phyloP scores from a whole-genome alignment of 768 basidiomycete genomes.

The Agaricus blazei region DNA sequence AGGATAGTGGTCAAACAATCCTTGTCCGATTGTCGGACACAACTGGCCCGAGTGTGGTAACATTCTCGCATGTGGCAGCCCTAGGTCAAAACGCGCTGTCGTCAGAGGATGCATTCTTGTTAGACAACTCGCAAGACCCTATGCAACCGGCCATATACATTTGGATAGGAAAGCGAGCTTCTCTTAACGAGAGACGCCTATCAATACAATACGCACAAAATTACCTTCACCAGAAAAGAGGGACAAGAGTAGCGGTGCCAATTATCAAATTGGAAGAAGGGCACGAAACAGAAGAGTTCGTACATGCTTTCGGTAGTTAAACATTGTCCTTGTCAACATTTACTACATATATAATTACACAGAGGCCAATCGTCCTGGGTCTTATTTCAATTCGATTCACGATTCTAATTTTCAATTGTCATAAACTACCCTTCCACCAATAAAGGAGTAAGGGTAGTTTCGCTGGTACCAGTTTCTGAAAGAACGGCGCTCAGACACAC shows the following conservation, averaged over 20 bases:
- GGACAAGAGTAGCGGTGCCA: constrained; percentile 27
- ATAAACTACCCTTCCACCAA: constrained; percentile 62
- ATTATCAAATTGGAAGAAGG: constrained; percentile 54
- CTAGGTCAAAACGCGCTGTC: constrained; percentile 30
- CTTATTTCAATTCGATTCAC: background rate
- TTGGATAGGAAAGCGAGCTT: constrained; percentile 52
- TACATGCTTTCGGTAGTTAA: constrained; percentile 20
- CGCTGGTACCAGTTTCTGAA: constrained; percentile 91
- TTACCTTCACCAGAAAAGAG: constrained; percentile 39
- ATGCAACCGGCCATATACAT: constrained; percentile 43
- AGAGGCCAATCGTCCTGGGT: background rate
- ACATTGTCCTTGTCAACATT: background rate
- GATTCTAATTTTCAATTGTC: constrained; percentile 18
- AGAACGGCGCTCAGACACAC: constrained; percentile 68
- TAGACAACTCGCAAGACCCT: constrained; percentile 36
- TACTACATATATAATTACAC: background rate
- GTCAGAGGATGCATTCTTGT: constrained; percentile 46
- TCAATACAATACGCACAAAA: constrained; percentile 52
- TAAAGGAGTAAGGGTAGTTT: constrained; percentile 88
- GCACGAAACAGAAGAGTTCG: constrained; percentile 43
- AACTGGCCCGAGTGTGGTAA: constrained; percentile 25
- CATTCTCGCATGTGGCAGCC: constrained; percentile 29
- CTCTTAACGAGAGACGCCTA: constrained; percentile 42
- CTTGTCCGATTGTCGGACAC: constrained; percentile 44
- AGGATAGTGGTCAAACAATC: constrained; percentile 11